Percentiles rank a stretch among this genome's conserved stretches.
phyloP scores from a whole-genome alignment of 208 protist genomes.

The Trypanosoma lewisi region DNA sequence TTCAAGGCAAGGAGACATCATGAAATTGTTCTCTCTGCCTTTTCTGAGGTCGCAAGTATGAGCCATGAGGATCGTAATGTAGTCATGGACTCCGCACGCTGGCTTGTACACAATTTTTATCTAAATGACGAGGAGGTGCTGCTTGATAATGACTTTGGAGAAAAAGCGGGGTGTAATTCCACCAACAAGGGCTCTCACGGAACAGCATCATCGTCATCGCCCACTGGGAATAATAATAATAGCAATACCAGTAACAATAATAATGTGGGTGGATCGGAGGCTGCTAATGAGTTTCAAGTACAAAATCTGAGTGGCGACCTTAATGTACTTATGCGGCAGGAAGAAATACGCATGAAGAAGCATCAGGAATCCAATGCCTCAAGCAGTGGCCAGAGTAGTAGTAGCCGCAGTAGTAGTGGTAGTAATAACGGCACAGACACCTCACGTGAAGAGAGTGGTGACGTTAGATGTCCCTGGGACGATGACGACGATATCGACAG shows the following conservation, averaged over 20 bases:
- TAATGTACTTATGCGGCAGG: conserved; percentile 51
- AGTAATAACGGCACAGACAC: neutral
- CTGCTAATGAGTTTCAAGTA: conserved; percentile 37
- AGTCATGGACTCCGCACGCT: conserved; percentile 68
- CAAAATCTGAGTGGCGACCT: conserved; percentile 73
- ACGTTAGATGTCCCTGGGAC: no score
- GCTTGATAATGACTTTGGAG: conserved; percentile 24
- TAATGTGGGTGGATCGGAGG: no score
- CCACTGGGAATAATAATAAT: neutral
- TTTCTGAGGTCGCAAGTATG: conserved; percentile 33
- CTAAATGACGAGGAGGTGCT: conserved; percentile 66
- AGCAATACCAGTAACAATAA: neutral
- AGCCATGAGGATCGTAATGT: conserved; percentile 38
- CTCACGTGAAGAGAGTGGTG: neutral
- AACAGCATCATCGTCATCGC: neutral
- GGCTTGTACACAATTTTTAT: conserved; percentile 86
- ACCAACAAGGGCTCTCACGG: conserved; percentile 5
- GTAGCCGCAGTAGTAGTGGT: neutral
- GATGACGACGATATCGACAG: neutral
- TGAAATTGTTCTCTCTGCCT: conserved; percentile 51
- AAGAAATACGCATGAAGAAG: conserved; percentile 36
- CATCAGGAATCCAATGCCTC: neutral
- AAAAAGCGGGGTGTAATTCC: conserved; percentile 7
- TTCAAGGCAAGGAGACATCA: conserved; percentile 67
- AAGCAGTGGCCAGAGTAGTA: neutral